Evolutionary conservation across 768 basidiomycete genomes (phyloP).

Genomic region (Phanerodontia chrysosporium): DNA sequence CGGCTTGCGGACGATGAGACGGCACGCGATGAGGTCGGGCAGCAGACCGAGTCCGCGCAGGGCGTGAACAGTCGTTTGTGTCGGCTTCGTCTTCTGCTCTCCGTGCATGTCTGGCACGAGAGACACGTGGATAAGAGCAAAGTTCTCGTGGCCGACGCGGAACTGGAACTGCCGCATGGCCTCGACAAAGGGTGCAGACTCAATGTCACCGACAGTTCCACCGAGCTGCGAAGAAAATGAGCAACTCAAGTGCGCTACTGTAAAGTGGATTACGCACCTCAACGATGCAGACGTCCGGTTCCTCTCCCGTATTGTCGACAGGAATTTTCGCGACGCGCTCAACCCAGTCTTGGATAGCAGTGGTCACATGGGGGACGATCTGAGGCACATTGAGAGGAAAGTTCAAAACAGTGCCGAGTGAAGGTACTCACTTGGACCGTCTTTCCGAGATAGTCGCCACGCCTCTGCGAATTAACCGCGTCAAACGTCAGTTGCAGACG

Average conservation of each 20-base stretch:
- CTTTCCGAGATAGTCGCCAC: constrained; percentile 90
- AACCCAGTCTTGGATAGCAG: constrained; percentile 98
- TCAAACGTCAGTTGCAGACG: background rate
- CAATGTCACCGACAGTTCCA: constrained; percentile 97
- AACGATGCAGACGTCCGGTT: constrained; percentile 95
- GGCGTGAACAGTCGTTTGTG: constrained; percentile 94
- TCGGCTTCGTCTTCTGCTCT: constrained; percentile 99
- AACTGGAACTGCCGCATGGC: constrained; percentile 99
- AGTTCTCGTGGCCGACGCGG: constrained; percentile 93
- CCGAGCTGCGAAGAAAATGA: constrained; percentile 58
- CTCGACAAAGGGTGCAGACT: constrained; percentile 96
- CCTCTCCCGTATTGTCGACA: constrained; percentile 88
- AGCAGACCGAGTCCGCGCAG: constrained; percentile 87
- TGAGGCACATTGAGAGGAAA: constrained; percentile 23
- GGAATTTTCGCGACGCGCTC: constrained; percentile 92
- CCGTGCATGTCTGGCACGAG: constrained; percentile 99
- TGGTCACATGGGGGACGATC: constrained; percentile 96
- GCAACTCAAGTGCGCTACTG: background rate
- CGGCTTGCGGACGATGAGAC: constrained; percentile 73
- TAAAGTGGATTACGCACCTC: constrained; percentile 53
- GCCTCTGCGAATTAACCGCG: constrained; percentile 43
- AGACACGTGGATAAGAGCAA: constrained; percentile 94
- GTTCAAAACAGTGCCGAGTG: background rate
- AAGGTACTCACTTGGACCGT: constrained; percentile 78
- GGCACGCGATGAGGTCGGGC: constrained; percentile 91